phyloP scores from a whole-genome alignment of 257 asterid species.

The Parsonsia alboflavescens region DNA sequence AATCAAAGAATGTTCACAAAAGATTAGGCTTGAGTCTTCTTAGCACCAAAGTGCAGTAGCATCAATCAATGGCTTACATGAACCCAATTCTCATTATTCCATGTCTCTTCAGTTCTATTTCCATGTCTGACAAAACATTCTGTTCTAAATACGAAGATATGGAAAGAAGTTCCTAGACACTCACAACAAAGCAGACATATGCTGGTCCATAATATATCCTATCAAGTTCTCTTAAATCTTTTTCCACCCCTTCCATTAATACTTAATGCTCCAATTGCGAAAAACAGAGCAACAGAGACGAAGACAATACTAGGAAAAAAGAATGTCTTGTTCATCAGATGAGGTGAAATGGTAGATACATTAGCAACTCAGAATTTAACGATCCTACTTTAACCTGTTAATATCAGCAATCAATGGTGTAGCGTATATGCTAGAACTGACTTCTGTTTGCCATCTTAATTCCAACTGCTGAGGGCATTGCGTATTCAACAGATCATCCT shows the following conservation, averaged over 20 bases:
- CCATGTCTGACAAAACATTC: neutral
- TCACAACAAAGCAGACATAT: neutral
- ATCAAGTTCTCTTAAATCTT: neutral
- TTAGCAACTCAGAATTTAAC: neutral
- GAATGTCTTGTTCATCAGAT: neutral
- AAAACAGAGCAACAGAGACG: neutral
- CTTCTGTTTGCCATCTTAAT: constrained; percentile 98
- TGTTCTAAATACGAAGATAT: neutral
- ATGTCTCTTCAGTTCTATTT: neutral
- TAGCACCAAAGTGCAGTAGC: neutral
- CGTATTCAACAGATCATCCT: constrained; percentile 80
- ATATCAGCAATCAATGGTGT: constrained; percentile 93
- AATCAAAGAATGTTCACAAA: neutral
- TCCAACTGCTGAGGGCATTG: constrained; percentile 97
- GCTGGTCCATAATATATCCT: neutral
- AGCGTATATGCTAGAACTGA: constrained; percentile 94
- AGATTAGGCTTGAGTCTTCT: neutral
- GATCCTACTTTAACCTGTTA: constrained; percentile 54
- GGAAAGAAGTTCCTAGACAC: neutral
- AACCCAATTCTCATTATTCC: neutral
- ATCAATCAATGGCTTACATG: neutral
- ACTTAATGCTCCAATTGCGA: neutral
- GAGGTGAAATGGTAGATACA: neutral
- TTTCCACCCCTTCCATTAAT: neutral
- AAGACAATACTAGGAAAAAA: neutral